These are phyloP conservation scores for Leccinum boreale DNA, from an alignment of 768 basidiomycete species.

Conservation along the genomic window DNA sequence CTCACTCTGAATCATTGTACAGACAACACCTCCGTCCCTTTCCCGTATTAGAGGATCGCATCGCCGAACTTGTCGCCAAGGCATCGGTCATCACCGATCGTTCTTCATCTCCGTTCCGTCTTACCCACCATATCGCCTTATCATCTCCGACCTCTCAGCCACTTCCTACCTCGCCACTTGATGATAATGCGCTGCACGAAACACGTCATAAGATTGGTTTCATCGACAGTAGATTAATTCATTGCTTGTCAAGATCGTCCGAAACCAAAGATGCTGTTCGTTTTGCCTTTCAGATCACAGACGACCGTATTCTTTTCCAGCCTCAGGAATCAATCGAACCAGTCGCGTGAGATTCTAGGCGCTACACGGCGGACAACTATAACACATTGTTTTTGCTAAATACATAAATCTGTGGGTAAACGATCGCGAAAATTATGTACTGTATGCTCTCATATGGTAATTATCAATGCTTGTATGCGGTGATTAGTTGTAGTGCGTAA, in stretches of 20 bases:
- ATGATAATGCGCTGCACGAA: conserved; percentile 17
- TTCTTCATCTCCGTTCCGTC: conserved; percentile 26
- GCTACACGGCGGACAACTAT: neutral
- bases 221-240: conserved; percentile 17
- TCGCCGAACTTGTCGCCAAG: conserved; percentile 16
- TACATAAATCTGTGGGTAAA: neutral
- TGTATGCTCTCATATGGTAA: conserved; percentile 15
- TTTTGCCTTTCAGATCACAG: conserved; percentile 26
- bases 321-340: neutral
- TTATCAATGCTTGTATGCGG: conserved; percentile 10
- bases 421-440: conserved; percentile 7
- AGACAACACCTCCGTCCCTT: conserved; percentile 52
- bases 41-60: conserved; percentile 27
- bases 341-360: neutral
- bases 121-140: conserved; percentile 41
- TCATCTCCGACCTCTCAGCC: conserved; percentile 20
- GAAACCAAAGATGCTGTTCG: conserved; percentile 12
- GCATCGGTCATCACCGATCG: conserved; percentile 6
- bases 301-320: conserved; percentile 15
- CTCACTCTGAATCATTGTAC: conserved; percentile 33
- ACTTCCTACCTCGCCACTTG: conserved; percentile 11
- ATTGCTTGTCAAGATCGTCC: conserved; percentile 30
- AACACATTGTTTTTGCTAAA: conserved; percentile 3
- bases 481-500: conserved; percentile 1
- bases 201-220: conserved; percentile 19